Conservation (phyloP, 805 yeast genomes). For the Kazachstania bromeliacearum region DNA sequence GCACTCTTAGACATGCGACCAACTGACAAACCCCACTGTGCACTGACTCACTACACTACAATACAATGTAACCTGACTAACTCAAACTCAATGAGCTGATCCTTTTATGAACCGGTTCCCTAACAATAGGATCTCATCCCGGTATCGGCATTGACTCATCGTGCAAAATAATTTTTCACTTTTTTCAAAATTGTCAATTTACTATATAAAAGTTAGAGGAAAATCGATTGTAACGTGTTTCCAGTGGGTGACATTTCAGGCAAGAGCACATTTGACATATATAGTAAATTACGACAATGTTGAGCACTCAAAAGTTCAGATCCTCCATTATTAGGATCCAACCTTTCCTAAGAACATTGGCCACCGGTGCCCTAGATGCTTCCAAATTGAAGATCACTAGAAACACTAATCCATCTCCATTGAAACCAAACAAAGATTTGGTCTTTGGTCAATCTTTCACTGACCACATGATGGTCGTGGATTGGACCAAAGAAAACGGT, state of each 20-base stretch:
- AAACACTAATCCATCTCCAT: slow-evolving; percentile 41
- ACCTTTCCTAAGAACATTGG: not conserved
- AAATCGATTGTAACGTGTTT: too few species aligned
- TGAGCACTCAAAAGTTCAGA: not conserved
- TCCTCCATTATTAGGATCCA: not conserved
- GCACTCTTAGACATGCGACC: not conserved
- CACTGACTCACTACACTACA: not conserved
- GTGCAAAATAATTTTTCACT: too few species aligned
- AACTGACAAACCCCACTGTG: not conserved
- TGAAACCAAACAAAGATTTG: slow-evolving; percentile 51
- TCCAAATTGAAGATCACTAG: slow-evolving; percentile 42
- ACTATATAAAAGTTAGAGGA: too few species aligned
- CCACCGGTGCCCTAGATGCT: slow-evolving; percentile 41
- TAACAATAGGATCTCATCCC: too few species aligned
- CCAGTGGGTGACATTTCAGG: too few species aligned
- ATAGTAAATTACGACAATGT: too few species aligned
- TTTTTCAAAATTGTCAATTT: too few species aligned
- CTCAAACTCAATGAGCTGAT: not conserved
- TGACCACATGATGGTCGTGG: slow-evolving; percentile 77
- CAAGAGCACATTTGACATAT: too few species aligned
- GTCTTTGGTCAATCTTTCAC: slow-evolving; percentile 73
- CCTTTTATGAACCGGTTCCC: not conserved
- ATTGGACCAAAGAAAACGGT: slow-evolving; percentile 69
- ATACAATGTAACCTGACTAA: not conserved
- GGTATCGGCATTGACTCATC: not conserved